Evolutionary conservation across 164 flowering plant species (phyloP).

Genomic region (Dillenia turbinata): DNA sequence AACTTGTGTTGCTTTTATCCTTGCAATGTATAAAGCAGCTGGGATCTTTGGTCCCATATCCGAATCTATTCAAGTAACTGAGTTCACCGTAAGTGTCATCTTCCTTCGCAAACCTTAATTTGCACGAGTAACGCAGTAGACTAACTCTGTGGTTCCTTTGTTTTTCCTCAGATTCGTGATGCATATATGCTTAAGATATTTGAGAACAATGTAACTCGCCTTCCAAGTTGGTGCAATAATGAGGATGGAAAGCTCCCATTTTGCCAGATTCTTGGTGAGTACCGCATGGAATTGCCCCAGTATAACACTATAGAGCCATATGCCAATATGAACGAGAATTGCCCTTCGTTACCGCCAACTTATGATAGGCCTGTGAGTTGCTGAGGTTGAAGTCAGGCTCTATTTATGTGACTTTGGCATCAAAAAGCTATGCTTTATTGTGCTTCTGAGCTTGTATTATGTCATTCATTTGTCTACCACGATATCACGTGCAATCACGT

Average conservation of each 20-base stretch:
- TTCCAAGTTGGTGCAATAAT: constrained; percentile 84
- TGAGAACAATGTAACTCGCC: constrained; percentile 74
- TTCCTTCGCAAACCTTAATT: neutral
- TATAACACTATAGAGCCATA: constrained; percentile 89
- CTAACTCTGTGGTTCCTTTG: neutral
- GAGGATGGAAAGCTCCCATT: constrained; percentile 52
- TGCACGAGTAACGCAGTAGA: no score
- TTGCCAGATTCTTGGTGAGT: constrained; percentile 98
- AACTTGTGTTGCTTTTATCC: constrained; percentile 92
- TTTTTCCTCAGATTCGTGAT: constrained; percentile 76
- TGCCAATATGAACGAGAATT: constrained; percentile 88
- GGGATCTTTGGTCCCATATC: constrained; percentile 72
- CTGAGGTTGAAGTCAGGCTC: constrained; percentile 18
- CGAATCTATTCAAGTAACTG: constrained; percentile 83
- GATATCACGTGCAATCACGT: neutral
- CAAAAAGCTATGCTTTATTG: neutral
- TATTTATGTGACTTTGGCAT: neutral
- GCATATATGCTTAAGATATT: constrained; percentile 93
- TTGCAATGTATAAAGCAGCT: constrained; percentile 93
- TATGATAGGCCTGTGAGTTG: constrained; percentile 76
- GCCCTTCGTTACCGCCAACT: constrained; percentile 89
- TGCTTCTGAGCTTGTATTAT: neutral
- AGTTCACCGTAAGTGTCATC: constrained; percentile 75
- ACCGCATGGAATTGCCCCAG: constrained; percentile 85
- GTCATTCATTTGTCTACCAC: neutral